Evolutionary conservation across 306 rosid genomes (phyloP), one percentile per base, ranked within the genome.

Genomic region (Mimosa bimucronata): DNA sequence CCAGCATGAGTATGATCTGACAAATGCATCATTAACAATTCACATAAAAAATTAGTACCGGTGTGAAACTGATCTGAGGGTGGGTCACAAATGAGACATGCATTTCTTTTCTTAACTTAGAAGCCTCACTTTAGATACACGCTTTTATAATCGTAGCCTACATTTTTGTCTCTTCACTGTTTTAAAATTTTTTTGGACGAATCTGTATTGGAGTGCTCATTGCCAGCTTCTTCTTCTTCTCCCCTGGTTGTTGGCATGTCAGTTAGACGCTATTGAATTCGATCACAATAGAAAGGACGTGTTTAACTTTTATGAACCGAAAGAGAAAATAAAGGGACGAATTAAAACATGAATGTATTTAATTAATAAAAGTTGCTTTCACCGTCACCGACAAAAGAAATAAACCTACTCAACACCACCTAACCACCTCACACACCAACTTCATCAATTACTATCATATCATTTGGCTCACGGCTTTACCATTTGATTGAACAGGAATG

Each of bases 401-500:
- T 13, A 61, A 28, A 13, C 21, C n/a, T 26, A 14, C 34, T 34
- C 66, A 60, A 60, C 37, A 28, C 38, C 34, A 13, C 34, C 66
- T 4, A 60, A 60, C 70, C 57, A 55, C 34, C 57, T 29, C 5
- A 86, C 55, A 26, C 30, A 80, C 86, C 80, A 81, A 79, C 74
- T 62, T 55, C 44, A 75, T 45, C 31, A 0, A 48, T 53, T 44
- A 78, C 48, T 34, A 75, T 37, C 9, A 0, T 13, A 73, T 57
- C 69, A 65, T 65, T 31, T 50, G 34, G 34, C 26, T 66, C 15
- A 74, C 10, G 29, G 28, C 28, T 79, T 42, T 70, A 31, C 37
- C 28, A 66, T 48, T 4, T 45, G 50, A 48, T 15, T 23, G 25
- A 57, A 74, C 74, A 94, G 98, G 98, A 92, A 29, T 77, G 98